A percentile compares a stretch with the other conserved stretches of the same genome.
These are phyloP conservation scores for Hippophae gyantsensis DNA, from an alignment of 306 rosid genomes.

Conservation along the genomic window DNA sequence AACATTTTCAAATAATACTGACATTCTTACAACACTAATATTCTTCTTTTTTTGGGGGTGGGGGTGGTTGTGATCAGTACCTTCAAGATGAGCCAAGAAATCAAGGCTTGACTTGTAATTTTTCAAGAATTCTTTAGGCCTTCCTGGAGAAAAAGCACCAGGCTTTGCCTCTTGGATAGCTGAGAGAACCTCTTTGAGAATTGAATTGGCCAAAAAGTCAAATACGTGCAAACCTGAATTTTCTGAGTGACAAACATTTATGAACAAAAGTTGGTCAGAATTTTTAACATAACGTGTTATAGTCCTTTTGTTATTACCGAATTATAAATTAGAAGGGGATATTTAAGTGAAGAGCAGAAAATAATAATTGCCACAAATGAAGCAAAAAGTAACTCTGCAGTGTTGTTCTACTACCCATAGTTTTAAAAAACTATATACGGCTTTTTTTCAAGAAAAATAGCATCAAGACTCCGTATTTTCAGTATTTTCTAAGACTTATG, in stretches of 20 bases:
- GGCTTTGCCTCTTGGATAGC: conserved; percentile 93
- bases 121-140: conserved; percentile 81
- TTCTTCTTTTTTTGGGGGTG: not conserved
- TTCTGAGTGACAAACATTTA: conserved; percentile 57
- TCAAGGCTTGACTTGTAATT: conserved; percentile 87
- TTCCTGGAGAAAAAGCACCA: conserved; percentile 95
- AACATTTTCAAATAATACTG: conserved; percentile 12
- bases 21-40: not conserved
- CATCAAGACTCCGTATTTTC: too few relatives aligned
- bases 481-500: too few relatives aligned
- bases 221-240: conserved; percentile 95
- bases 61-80: conserved; percentile 27
- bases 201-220: conserved; percentile 94
- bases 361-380: too few relatives aligned
- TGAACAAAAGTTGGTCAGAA: too few relatives aligned
- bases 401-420: too few relatives aligned
- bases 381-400: too few relatives aligned
- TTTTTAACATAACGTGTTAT: too few relatives aligned
- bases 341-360: too few relatives aligned
- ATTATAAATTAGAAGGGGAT: too few relatives aligned
- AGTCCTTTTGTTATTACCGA: too few relatives aligned
- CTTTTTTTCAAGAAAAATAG: too few relatives aligned
- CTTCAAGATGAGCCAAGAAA: conserved; percentile 82
- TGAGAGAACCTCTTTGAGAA: conserved; percentile 86
- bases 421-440: too few relatives aligned